Percentiles rank a stretch among this genome's conserved stretches.
Conservation (phyloP, 2,329 filamentous ascomycete genomes). For the Aureobasidium lini region DNA sequence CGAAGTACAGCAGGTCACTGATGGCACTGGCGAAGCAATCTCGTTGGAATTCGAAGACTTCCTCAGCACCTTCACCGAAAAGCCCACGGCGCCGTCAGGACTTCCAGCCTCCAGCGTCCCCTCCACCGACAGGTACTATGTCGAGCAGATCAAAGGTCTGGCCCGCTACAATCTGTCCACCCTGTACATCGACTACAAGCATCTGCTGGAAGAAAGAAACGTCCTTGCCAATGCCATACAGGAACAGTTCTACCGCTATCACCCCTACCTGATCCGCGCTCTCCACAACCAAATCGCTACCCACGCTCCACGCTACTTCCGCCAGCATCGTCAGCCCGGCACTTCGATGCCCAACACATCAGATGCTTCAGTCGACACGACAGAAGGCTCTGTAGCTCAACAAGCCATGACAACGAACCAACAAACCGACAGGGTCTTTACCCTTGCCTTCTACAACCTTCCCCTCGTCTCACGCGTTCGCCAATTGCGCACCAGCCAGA, state of each 20-base stretch:
- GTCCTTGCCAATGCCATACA: conserved; percentile 79
- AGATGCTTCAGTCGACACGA: conserved; percentile 54
- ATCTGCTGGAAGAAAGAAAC: conserved; percentile 43
- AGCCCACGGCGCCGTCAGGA: conserved; percentile 10
- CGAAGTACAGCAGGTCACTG: conserved; percentile 65
- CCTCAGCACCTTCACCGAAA: conserved; percentile 55
- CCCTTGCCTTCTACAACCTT: conserved; percentile 87
- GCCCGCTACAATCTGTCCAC: conserved; percentile 69
- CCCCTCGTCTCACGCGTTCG: conserved; percentile 80
- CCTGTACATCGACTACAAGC: conserved; percentile 79
- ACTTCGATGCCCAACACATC: conserved; percentile 64
- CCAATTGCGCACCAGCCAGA: conserved; percentile 77
- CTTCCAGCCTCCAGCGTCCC: conserved; percentile 56
- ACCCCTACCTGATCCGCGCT: conserved; percentile 81
- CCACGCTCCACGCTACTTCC: conserved; percentile 89
- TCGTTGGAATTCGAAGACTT: conserved; percentile 73
- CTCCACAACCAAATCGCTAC: conserved; percentile 91
- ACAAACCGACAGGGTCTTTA: conserved; percentile 94
- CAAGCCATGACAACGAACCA: conserved; percentile 68
- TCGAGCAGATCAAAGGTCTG: conserved; percentile 75
- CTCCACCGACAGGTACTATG: conserved; percentile 74
- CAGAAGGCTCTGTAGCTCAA: conserved; percentile 50
- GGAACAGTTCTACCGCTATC: conserved; percentile 87
- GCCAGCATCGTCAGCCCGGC: conserved; percentile 80
- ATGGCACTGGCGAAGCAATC: conserved; percentile 66